Evolutionary conservation across 2,329 filamentous ascomycete species (phyloP), one percentile per base, ranked within the genome.

Genomic region (Phyllosticta capitalensis): DNA sequence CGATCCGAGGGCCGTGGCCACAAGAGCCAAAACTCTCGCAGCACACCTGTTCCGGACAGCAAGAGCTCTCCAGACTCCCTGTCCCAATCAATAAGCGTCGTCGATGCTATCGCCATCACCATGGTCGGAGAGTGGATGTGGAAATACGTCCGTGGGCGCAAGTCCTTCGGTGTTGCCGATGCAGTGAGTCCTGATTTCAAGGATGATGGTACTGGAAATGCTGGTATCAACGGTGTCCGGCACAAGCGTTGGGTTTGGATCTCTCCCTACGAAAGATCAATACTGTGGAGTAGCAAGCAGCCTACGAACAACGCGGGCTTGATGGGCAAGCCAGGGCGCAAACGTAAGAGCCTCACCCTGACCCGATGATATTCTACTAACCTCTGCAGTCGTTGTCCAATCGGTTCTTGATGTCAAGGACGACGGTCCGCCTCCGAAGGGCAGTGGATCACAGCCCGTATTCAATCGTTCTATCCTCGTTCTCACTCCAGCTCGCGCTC

Each of bases 201-300:
- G 54, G 58, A 60, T 49, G 58, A 60, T 24, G 58, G 58, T 14
- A 56, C 54, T 10, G 38, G 38, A 6, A 45, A n/a, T 7, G n/a
- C 38, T n/a, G 79, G 77, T 20, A 81, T 78, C 64, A 84, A 81
- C 66, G 84, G 84, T 64, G 88, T 81, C 5, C 77, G 94, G 28
- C 94, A 99, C 72, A 96, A 92, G 76, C 83, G 94, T 72, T 99
- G 94, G 94, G 94, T 99, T 1, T 99, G 94, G 94, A 82, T 99
- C 63, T 94, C 92, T 19, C 94, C 94, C 2, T 97, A 99, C 69
- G 94, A 99, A 74, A 83, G 92, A 63, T 88, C 92, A 12, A 92
- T 99, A 62, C 89, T 99, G 73, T 99, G 94, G 94, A 96, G 92
- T 74, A 95, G 88, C 79, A 96, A 95, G 79, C 94, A 99, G 74